Base-by-base conservation (phyloP, 345 rosid genomes). In the Noccaea caerulescens region DNA sequence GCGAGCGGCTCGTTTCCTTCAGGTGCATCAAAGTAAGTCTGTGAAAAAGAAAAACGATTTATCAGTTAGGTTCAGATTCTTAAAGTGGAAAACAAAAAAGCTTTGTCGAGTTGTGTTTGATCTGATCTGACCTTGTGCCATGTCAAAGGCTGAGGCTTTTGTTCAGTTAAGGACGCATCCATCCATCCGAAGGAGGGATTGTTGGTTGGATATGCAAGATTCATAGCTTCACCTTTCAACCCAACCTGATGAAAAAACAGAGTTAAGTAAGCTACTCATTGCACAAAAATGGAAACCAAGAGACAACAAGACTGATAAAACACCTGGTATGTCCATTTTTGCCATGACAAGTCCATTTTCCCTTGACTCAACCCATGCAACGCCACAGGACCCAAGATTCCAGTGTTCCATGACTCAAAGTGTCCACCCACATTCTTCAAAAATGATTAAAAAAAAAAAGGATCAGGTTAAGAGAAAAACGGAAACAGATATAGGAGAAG, bases 301-400 rank as follows among this genome's bases (percentile, higher is more conserved):
- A 50, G 20, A 25, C 11, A 38, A n/a, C 20, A 1, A 7, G 65
- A 52, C 3, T 0, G 60, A 34, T 78, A 34, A 36, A 55, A 14
- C 51, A 92, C 97, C 96, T 92, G 98, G 56, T 95, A 95, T 25
- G 98, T 95, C 98, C 99, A 95, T 58, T 88, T 90, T 71, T 90
- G 92, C 96, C 96, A 83, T 61, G 99, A 87, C 59, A 95, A 76
- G 78, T 92, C 98, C 86, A 80, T 76, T 81, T 92, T 92, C 60
- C 97, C 99, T 72, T 86, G 89, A 67, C 84, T 83, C 69, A 90
- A 89, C 38, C 99, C 98, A 49, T 85, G 97, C 53, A 95, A 72
- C 73, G 92, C 99, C 49, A 95, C 99, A 7, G 99, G 97, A 50
- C 98, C 98, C 3, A 87, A 85, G 84, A 94, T 89, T 71, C 98